Conservation (phyloP, 2,329 filamentous ascomycete genomes). For the Exophiala xenobiotica region DNA sequence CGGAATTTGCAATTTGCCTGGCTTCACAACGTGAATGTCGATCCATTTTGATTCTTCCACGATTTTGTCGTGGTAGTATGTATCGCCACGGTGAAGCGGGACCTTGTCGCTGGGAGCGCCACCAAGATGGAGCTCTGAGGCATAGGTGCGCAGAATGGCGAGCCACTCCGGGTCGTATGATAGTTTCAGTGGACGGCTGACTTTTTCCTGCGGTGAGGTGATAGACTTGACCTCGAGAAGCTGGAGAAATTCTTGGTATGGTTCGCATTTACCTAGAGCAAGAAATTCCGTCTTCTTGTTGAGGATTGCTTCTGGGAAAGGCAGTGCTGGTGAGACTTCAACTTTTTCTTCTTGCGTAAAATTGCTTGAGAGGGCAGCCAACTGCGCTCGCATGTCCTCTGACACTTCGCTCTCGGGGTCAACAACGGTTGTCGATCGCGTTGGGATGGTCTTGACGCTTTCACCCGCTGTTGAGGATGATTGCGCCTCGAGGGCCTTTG, state of each 20-base stretch:
- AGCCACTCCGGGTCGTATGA: constrained; percentile 94
- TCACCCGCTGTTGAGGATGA: neutral
- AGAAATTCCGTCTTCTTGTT: constrained; percentile 83
- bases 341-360: constrained; percentile 53
- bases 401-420: constrained; percentile 47
- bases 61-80: constrained; percentile 66
- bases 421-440: constrained; percentile 33
- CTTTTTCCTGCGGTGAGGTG: constrained; percentile 34
- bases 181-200: constrained; percentile 57
- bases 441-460: constrained; percentile 8
- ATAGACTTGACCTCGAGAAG: constrained; percentile 63
- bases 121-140: constrained; percentile 63
- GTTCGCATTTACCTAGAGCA: constrained; percentile 86
- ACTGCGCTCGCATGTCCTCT: constrained; percentile 66
- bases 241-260: constrained; percentile 77
- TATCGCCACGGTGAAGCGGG: constrained; percentile 65
- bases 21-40: constrained; percentile 67
- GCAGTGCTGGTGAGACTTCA: constrained; percentile 54
- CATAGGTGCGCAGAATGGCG: constrained; percentile 83
- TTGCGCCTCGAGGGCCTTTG: neutral
- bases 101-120: constrained; percentile 57
- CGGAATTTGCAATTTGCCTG: constrained; percentile 66
- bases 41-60: constrained; percentile 75
- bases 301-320: constrained; percentile 68
- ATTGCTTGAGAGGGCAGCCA: constrained; percentile 62